Evolutionary conservation across 2,329 filamentous ascomycete genomes (phyloP).

Genomic region (Penicillium palitans): DNA sequence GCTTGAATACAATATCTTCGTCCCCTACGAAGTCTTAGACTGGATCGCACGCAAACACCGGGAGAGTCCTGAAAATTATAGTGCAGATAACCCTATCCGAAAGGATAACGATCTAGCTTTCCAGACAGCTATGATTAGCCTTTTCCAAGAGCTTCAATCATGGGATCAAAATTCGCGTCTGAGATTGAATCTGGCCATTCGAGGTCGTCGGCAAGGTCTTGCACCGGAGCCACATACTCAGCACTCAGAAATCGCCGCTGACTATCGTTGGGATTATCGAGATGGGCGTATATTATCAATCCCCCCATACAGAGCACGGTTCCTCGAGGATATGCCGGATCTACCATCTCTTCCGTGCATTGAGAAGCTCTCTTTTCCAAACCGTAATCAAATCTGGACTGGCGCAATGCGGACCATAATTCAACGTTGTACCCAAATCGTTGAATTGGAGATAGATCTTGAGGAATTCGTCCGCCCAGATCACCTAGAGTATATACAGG

Average conservation of each 20-base stretch:
- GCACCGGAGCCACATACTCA: conserved; percentile 17
- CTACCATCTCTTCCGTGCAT: conserved; percentile 7
- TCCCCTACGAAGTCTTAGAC: conserved; percentile 12
- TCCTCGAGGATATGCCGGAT: conserved; percentile 8
- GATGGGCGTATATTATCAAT: neutral
- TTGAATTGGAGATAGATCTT: conserved; percentile 6
- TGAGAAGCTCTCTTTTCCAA: conserved; percentile 6
- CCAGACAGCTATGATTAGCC: neutral
- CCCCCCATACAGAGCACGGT: conserved; percentile 17
- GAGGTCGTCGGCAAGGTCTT: conserved; percentile 3
- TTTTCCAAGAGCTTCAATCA: conserved; percentile 9
- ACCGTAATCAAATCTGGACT: conserved; percentile 7
- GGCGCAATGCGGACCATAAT: neutral
- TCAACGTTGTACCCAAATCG: conserved; percentile 1
- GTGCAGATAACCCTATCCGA: conserved; percentile 10
- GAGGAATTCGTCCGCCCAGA: conserved; percentile 8
- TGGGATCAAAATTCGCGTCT: conserved; percentile 10
- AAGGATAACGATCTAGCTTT: conserved; percentile 16
- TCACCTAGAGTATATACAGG: conserved; percentile 9
- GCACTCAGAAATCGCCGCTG: neutral
- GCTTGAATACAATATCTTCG: conserved; percentile 10
- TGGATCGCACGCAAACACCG: conserved; percentile 7
- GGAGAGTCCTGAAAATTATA: conserved; percentile 3
- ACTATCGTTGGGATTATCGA: too few relatives aligned
- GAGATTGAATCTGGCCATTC: conserved; percentile 1